phyloP scores from a whole-genome alignment of 768 basidiomycete species.

The Clitopilus hobsonii region DNA sequence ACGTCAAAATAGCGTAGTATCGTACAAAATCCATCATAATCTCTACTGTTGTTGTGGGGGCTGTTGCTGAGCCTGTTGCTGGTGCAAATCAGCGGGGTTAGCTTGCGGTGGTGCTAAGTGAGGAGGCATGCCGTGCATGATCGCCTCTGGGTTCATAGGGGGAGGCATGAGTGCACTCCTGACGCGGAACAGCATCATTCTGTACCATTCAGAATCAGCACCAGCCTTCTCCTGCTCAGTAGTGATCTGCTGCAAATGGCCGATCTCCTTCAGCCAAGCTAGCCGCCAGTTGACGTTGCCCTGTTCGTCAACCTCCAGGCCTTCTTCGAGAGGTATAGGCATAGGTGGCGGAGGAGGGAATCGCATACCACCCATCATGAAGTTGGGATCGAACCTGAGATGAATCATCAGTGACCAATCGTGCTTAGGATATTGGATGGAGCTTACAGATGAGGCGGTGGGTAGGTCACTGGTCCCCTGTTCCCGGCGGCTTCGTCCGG shows the following conservation, averaged over 20 bases:
- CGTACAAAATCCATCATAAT: not conserved
- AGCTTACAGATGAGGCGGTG: slow-evolving; percentile 59
- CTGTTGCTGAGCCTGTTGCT: slow-evolving; percentile 25
- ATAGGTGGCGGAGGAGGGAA: slow-evolving; percentile 52
- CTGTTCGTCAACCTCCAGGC: slow-evolving; percentile 68
- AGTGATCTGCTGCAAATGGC: slow-evolving; percentile 70
- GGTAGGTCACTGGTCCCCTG: slow-evolving; percentile 51
- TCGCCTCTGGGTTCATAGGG: slow-evolving; percentile 44
- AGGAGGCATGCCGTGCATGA: slow-evolving; percentile 41
- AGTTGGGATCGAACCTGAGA: slow-evolving; percentile 68
- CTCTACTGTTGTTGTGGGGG: slow-evolving; percentile 14
- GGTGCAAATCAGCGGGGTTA: slow-evolving; percentile 34
- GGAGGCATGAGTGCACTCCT: slow-evolving; percentile 64
- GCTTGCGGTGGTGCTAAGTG: slow-evolving; percentile 36
- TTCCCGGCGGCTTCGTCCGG: slow-evolving; percentile 60
- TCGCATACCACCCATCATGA: slow-evolving; percentile 67
- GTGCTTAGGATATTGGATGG: slow-evolving; percentile 1
- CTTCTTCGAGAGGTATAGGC: slow-evolving; percentile 60
- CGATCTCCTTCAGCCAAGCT: slow-evolving; percentile 79
- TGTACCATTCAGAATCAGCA: slow-evolving; percentile 79
- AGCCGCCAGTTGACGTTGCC: slow-evolving; percentile 78
- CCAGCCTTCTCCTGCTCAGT: slow-evolving; percentile 79
- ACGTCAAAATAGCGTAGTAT: not conserved
- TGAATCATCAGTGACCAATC: slow-evolving; percentile 9
- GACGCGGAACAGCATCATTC: slow-evolving; percentile 81